A percentile compares a stretch with the other conserved stretches of the same genome.
phyloP scores from a whole-genome alignment of 305 asterid species.

The Fraxinus nigra region DNA sequence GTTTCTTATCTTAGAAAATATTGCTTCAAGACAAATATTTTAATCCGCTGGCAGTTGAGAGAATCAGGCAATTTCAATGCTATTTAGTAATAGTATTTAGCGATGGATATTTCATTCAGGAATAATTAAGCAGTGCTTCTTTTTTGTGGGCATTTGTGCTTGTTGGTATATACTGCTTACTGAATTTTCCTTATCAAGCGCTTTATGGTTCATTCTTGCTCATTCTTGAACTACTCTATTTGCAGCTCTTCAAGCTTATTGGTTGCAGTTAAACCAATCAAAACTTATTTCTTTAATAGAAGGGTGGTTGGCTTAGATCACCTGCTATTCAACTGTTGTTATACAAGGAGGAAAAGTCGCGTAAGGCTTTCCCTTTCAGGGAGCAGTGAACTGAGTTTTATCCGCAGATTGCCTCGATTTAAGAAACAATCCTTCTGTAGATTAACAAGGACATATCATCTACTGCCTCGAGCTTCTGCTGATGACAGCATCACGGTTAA shows the following conservation, averaged over 20 bases:
- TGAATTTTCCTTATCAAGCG: slow-evolving; percentile 5
- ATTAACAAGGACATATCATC: slow-evolving; percentile 44
- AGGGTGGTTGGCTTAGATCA: slow-evolving; percentile 41
- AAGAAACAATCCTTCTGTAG: slow-evolving; percentile 26
- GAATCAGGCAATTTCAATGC: neutral
- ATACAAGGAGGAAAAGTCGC: slow-evolving; percentile 49
- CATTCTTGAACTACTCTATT: slow-evolving; percentile 31
- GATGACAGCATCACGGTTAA: slow-evolving; percentile 86
- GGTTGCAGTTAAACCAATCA: slow-evolving; percentile 51
- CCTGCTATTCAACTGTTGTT: slow-evolving; percentile 37
- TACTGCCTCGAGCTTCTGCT: slow-evolving; percentile 67
- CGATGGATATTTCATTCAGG: neutral
- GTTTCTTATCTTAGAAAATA: neutral
- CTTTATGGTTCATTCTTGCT: slow-evolving; percentile 21
- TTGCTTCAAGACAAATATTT: neutral
- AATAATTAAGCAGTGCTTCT: neutral
- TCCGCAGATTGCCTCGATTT: slow-evolving; percentile 34
- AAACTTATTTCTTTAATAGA: slow-evolving; percentile 37
- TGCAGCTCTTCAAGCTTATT: slow-evolving; percentile 66
- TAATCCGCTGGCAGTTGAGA: neutral
- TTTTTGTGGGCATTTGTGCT: neutral
- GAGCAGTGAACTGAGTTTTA: slow-evolving; percentile 35
- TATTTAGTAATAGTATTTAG: neutral
- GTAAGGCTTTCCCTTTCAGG: slow-evolving; percentile 41
- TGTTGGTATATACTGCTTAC: neutral